Conservation (phyloP, 495 filamentous ascomycete species). For the Aspergillus steynii region DNA sequence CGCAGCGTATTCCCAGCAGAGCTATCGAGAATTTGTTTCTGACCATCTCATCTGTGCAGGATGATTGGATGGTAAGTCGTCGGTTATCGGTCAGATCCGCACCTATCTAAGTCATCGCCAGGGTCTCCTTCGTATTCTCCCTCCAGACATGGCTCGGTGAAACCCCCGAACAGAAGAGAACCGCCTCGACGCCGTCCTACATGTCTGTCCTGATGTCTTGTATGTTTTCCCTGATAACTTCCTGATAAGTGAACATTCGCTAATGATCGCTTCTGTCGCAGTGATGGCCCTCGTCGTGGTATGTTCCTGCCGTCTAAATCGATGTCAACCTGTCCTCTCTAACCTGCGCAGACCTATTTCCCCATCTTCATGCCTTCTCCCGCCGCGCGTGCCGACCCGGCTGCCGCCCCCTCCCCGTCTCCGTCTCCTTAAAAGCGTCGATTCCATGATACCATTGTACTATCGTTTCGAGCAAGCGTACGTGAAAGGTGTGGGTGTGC, state of each 20-base stretch:
- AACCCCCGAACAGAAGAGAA: conserved; percentile 71
- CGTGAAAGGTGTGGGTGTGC: background rate
- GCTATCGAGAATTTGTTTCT: background rate
- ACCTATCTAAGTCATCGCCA: conserved; percentile 29
- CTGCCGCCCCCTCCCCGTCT: conserved; percentile 42
- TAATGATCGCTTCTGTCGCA: conserved; percentile 33
- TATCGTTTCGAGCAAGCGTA: conserved; percentile 6
- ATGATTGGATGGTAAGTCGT: conserved; percentile 75
- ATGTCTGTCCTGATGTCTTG: conserved; percentile 84
- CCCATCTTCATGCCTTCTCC: conserved; percentile 77
- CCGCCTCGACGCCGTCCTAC: conserved; percentile 70
- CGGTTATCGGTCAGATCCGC: background rate
- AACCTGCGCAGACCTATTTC: conserved; percentile 65
- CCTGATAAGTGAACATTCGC: conserved; percentile 4
- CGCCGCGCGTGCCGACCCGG: conserved; percentile 34
- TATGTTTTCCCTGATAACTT: conserved; percentile 44
- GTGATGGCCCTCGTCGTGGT: conserved; percentile 78
- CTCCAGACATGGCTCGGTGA: conserved; percentile 86
- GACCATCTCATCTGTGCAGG: conserved; percentile 31
- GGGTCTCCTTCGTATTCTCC: conserved; percentile 81
- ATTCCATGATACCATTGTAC: conserved; percentile 14
- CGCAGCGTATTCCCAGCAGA: background rate
- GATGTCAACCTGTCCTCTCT: conserved; percentile 1
- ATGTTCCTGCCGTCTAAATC: conserved; percentile 28
- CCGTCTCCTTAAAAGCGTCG: conserved; percentile 38